Conservation (phyloP, 495 filamentous ascomycete genomes). For the Jackrogersella multiformis region DNA sequence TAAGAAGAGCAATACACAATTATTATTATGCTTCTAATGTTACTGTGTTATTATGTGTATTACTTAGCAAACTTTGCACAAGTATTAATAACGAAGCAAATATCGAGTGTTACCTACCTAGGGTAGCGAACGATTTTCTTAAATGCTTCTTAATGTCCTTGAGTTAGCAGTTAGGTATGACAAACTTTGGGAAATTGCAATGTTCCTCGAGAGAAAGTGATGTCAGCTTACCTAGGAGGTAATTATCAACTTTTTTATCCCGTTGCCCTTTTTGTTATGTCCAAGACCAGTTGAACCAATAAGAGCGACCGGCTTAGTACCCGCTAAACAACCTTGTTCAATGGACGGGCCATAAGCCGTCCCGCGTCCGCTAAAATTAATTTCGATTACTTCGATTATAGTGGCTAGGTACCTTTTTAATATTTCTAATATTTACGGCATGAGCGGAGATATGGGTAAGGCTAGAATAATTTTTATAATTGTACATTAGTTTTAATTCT, state of each 20-base stretch:
- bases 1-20: too few relatives aligned
- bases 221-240: too few relatives aligned
- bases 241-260: slow-evolving; percentile 29
- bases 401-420: background rate
- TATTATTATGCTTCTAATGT: too few relatives aligned
- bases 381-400: slow-evolving; percentile 36
- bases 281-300: slow-evolving; percentile 26
- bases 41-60: too few relatives aligned
- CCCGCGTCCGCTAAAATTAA: slow-evolving; percentile 37
- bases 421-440: slow-evolving; percentile 11
- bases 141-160: slow-evolving; percentile 11
- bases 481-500: slow-evolving; percentile 16
- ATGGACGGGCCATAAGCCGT: slow-evolving; percentile 32
- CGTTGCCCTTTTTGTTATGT: slow-evolving; percentile 38
- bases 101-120: background rate
- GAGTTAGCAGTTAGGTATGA: slow-evolving; percentile 13
- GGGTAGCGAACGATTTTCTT: background rate
- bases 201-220: slow-evolving; percentile 26
- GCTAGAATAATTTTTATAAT: slow-evolving; percentile 10
- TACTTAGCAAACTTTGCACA: too few relatives aligned
- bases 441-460: slow-evolving; percentile 25
- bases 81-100: background rate
- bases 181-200: slow-evolving; percentile 35
- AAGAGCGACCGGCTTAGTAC: slow-evolving; percentile 6
- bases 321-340: slow-evolving; percentile 38